Conservation (phyloP, 2,329 filamentous ascomycete genomes). For the Trichophyton equinum region DNA sequence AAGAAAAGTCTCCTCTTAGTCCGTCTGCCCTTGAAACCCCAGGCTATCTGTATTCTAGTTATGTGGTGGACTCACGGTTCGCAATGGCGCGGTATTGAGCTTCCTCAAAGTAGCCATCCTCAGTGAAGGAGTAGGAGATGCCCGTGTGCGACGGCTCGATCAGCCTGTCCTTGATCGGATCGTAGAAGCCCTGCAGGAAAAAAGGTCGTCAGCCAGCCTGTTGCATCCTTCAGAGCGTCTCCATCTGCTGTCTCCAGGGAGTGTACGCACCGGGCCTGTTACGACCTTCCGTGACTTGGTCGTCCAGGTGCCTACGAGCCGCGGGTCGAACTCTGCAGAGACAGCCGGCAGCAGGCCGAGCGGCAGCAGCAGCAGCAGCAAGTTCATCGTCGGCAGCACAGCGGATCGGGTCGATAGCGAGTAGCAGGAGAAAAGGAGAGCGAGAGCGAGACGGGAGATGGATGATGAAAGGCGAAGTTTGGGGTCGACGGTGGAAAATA, state of each 20-base stretch:
- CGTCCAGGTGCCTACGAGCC: slow-evolving; percentile 58
- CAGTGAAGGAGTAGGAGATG: slow-evolving; percentile 62
- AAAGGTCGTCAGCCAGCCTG: background rate
- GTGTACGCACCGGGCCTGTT: slow-evolving; percentile 50
- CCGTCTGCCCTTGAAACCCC: background rate
- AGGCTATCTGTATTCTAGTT: background rate
- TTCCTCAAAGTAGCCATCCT: slow-evolving; percentile 54
- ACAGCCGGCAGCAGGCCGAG: background rate
- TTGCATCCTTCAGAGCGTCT: background rate
- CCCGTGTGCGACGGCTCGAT: slow-evolving; percentile 55
- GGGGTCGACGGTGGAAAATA: background rate
- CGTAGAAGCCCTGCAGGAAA: slow-evolving; percentile 50
- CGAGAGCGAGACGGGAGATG: background rate
- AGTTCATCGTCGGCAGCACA: background rate
- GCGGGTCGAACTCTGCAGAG: slow-evolving; percentile 23
- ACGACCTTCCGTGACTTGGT: slow-evolving; percentile 57
- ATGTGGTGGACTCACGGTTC: slow-evolving; percentile 44
- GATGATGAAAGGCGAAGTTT: background rate
- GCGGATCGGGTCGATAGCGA: background rate
- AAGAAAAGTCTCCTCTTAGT: background rate
- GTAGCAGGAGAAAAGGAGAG: background rate
- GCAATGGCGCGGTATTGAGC: slow-evolving; percentile 57
- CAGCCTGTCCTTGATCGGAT: slow-evolving; percentile 52
- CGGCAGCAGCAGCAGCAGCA: slow-evolving; percentile 3
- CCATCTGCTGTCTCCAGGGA: background rate